Evolutionary conservation across 2,329 filamentous ascomycete species (phyloP).

Genomic region (Colletotrichum sp.): DNA sequence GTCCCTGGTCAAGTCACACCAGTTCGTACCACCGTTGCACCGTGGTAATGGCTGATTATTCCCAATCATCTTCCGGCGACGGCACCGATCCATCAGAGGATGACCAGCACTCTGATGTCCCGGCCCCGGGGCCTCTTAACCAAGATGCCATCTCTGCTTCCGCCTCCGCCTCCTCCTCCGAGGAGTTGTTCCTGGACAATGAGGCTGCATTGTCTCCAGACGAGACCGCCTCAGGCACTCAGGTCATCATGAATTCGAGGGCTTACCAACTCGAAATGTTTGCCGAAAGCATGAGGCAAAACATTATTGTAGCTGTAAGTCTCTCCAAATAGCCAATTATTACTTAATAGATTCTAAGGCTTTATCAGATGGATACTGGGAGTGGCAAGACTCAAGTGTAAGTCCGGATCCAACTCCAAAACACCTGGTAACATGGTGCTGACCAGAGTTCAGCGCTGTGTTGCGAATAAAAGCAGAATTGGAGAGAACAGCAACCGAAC

Average conservation of each 20-base stretch:
- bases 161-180: not conserved
- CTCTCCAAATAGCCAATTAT: not conserved
- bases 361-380: conserved; percentile 75
- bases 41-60: not conserved
- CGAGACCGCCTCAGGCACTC: conserved; percentile 1
- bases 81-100: not conserved
- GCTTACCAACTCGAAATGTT: conserved; percentile 81
- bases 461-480: conserved; percentile 71
- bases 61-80: not conserved
- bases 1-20: not conserved
- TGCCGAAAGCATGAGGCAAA: conserved; percentile 68
- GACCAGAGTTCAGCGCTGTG: conserved; percentile 58
- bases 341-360: not conserved
- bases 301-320: conserved; percentile 74
- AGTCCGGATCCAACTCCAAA: conserved; percentile 28
- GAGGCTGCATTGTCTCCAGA: conserved; percentile 2
- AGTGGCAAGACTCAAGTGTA: conserved; percentile 82
- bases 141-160: not conserved
- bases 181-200: conserved; percentile 9
- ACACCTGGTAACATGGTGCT: conserved; percentile 17
- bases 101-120: not conserved
- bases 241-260: conserved; percentile 47
- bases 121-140: conserved; percentile 1
- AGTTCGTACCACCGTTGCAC: not conserved
- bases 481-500: conserved; percentile 53